phyloP scores from a whole-genome alignment of 75 land plant genomes.

The Pinus taeda region DNA sequence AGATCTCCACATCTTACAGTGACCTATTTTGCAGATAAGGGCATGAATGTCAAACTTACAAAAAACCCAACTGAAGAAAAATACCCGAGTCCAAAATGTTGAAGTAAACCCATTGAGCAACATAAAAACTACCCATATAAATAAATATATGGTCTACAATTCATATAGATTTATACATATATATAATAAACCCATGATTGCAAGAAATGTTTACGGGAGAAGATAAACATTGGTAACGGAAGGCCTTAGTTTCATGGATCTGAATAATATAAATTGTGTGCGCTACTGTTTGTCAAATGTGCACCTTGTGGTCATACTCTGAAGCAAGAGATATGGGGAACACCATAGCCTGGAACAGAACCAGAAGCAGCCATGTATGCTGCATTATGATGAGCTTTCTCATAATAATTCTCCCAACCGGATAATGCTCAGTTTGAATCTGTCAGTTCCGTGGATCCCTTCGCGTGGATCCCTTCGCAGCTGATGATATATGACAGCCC shows the following conservation, averaged over 20 bases:
- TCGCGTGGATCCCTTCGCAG: neutral
- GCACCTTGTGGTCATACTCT: conserved; percentile 13
- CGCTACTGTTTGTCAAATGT: neutral
- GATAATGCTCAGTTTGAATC: neutral
- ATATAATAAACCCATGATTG: conserved; percentile 1
- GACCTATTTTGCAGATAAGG: neutral
- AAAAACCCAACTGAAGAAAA: neutral
- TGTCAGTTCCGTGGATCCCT: neutral
- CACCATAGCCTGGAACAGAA: neutral
- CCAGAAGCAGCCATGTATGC: neutral
- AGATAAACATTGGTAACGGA: neutral
- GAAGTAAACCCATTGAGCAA: neutral
- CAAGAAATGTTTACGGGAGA: no score
- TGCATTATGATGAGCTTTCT: neutral
- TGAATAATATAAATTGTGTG: neutral
- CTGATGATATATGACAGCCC: neutral
- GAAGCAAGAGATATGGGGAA: conserved; percentile 4
- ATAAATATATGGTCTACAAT: neutral
- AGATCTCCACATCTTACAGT: neutral
- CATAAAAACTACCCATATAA: neutral
- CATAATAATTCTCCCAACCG: neutral
- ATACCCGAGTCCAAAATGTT: neutral
- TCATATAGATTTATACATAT: neutral
- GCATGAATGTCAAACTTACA: neutral
- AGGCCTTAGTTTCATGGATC: neutral